Percentiles rank a stretch among this genome's conserved stretches.
phyloP scores from a whole-genome alignment of 352 stramenopile genomes.

The Globisporangium nagaii region DNA sequence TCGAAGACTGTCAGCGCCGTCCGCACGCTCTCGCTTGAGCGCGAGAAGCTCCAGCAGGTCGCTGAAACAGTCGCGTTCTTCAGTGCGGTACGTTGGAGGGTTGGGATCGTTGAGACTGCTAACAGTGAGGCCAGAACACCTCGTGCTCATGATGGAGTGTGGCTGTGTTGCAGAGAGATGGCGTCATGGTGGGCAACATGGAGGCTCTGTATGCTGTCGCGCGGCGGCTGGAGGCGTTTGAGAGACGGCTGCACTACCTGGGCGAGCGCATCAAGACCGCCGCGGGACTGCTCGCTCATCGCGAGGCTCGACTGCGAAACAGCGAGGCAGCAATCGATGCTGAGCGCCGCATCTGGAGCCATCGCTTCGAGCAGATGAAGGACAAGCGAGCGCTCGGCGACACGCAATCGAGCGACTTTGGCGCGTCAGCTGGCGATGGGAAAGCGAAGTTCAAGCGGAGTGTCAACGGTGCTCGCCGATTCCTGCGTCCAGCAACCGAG shows the following conservation, averaged over 20 bases:
- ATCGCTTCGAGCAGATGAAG: slow-evolving; percentile 22
- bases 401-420: background rate
- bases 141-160: too few species aligned
- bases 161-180: slow-evolving; percentile 17
- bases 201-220: slow-evolving; percentile 25
- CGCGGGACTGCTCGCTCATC: slow-evolving; percentile 36
- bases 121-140: too few species aligned
- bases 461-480: slow-evolving; percentile 7
- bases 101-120: background rate
- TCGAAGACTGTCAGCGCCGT: slow-evolving; percentile 43
- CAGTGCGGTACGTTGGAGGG: slow-evolving; percentile 24
- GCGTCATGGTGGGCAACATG: slow-evolving; percentile 42
- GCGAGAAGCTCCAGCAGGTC: slow-evolving; percentile 36
- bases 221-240: slow-evolving; percentile 29
- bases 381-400: slow-evolving; percentile 1
- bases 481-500: slow-evolving; percentile 47
- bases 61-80: slow-evolving; percentile 40
- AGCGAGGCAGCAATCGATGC: slow-evolving; percentile 55
- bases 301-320: slow-evolving; percentile 54
- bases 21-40: slow-evolving; percentile 39
- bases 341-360: slow-evolving; percentile 29
- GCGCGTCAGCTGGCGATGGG: background rate
- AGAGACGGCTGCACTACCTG: slow-evolving; percentile 27
- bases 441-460: background rate
- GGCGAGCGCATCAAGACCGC: slow-evolving; percentile 39